phyloP scores from a whole-genome alignment of 2,329 filamentous ascomycete species.

The Claviceps sp. region DNA sequence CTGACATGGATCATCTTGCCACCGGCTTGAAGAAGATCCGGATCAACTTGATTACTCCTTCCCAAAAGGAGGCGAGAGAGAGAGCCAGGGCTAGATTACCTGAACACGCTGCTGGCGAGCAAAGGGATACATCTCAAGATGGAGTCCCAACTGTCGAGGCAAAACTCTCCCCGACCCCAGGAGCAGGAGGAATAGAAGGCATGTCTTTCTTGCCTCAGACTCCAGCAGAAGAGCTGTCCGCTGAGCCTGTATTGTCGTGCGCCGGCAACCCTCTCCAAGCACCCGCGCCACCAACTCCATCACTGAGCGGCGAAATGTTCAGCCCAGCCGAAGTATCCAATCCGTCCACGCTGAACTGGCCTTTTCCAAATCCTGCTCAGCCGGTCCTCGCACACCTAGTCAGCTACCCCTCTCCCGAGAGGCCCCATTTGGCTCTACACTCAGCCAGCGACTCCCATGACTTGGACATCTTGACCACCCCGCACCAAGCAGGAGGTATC shows the following conservation, averaged over 20 bases:
- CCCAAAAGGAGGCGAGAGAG: constrained; percentile 41
- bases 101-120: constrained; percentile 6
- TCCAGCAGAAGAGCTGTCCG: background rate
- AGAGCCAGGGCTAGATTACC: constrained; percentile 8
- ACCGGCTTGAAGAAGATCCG: constrained; percentile 49
- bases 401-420: constrained; percentile 21
- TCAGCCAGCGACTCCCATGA: constrained; percentile 12
- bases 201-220: background rate
- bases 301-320: constrained; percentile 12
- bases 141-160: background rate
- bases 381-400: constrained; percentile 9
- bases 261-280: background rate
- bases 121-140: background rate
- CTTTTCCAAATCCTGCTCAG: constrained; percentile 12
- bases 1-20: constrained; percentile 41
- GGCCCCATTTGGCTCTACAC: constrained; percentile 15
- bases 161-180: background rate
- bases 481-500: constrained; percentile 43
- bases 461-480: constrained; percentile 35
- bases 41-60: constrained; percentile 46
- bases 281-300: constrained; percentile 12
- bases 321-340: constrained; percentile 13
- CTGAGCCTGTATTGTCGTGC: background rate
- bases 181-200: background rate
- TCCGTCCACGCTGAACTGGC: constrained; percentile 8